Evolutionary conservation across 192 early-diverging fungal genomes (phyloP).

Genomic region (Gryganskiella cystojenkinii): DNA sequence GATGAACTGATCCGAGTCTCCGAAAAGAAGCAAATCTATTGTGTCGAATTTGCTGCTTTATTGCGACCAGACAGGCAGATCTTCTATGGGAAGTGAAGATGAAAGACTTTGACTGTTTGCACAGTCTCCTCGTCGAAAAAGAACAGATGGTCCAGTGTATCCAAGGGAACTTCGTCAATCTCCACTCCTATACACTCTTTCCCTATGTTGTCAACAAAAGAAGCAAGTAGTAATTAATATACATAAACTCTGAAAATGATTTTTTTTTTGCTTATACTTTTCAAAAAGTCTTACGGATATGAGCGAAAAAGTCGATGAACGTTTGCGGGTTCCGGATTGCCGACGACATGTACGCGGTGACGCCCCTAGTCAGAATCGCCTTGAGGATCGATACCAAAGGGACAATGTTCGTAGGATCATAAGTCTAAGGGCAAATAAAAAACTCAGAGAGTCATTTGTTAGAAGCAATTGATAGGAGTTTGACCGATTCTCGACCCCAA

Average conservation of each 20-base stretch:
- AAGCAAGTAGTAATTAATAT: background rate
- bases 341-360: conserved; percentile 45
- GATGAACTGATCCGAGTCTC: too few species aligned
- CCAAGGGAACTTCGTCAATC: conserved; percentile 33
- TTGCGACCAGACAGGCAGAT: too few species aligned
- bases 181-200: conserved; percentile 28
- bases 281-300: conserved; percentile 34
- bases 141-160: conserved; percentile 29
- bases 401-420: conserved; percentile 45
- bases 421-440: conserved; percentile 17
- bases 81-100: conserved; percentile 20
- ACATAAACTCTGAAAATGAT: background rate
- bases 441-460: background rate
- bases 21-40: too few species aligned
- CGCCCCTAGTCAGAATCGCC: conserved; percentile 37
- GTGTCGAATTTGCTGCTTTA: too few species aligned
- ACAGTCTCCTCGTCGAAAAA: conserved; percentile 47
- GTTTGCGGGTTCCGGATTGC: conserved; percentile 50
- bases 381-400: conserved; percentile 34
- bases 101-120: conserved; percentile 47
- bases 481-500: background rate
- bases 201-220: conserved; percentile 13
- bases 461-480: background rate
- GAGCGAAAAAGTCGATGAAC: conserved; percentile 40
- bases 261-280: background rate